These are phyloP conservation scores for Neocatenulostroma microsporum DNA, from an alignment of 2,329 filamentous ascomycete species.

Conservation along the genomic window DNA sequence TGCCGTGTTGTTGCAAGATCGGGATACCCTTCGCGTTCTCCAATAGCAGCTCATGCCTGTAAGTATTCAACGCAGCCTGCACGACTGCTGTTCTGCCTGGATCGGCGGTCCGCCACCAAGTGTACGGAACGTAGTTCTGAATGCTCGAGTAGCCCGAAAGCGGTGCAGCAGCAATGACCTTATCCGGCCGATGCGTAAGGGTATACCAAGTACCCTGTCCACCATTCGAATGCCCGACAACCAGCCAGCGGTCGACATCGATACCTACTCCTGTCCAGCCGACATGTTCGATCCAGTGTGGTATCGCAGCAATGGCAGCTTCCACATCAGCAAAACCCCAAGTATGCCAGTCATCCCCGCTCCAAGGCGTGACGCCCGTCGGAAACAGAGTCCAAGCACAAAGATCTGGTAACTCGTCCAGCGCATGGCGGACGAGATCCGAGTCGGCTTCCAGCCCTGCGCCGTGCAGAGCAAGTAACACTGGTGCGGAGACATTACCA, in stretches of 20 bases:
- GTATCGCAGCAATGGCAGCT: conserved; percentile 44
- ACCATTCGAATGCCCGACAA: conserved; percentile 53
- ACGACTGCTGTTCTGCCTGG: conserved; percentile 43
- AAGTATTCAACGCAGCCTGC: conserved; percentile 44
- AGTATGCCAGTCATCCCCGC: conserved; percentile 54
- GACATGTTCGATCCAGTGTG: conserved; percentile 43
- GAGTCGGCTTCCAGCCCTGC: conserved; percentile 50
- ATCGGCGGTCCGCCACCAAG: conserved; percentile 49
- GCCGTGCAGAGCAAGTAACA: conserved; percentile 49
- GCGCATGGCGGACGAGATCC: conserved; percentile 37
- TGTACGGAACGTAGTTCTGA: conserved; percentile 52
- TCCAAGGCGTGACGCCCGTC: conserved; percentile 52
- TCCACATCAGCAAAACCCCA: conserved; percentile 52
- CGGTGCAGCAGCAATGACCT: conserved; percentile 49
- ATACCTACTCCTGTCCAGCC: conserved; percentile 44
- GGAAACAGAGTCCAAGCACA: conserved; percentile 51
- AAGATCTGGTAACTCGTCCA: conserved; percentile 45
- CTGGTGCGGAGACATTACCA: conserved; percentile 31
- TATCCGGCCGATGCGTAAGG: conserved; percentile 50
- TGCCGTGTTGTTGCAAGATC: conserved; percentile 51
- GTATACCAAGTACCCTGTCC: conserved; percentile 53
- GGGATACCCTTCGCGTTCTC: conserved; percentile 46
- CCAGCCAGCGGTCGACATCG: conserved; percentile 43
- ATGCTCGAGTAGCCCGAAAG: conserved; percentile 53
- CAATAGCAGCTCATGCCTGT: conserved; percentile 49